These are phyloP conservation scores for Bifiguratus adelaidae DNA, from an alignment of 192 early-diverging fungal species.

Conservation along the genomic window DNA sequence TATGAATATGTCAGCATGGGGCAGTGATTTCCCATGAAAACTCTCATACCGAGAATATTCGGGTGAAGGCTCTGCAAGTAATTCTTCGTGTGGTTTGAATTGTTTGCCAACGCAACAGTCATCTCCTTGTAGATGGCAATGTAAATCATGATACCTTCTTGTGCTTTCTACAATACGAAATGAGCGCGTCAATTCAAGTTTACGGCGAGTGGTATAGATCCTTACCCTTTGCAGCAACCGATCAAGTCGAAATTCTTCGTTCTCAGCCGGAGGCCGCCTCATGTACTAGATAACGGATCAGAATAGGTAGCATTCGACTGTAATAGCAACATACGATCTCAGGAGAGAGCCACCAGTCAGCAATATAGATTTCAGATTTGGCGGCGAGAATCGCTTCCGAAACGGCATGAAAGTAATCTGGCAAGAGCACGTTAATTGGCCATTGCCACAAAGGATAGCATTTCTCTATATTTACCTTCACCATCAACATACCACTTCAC, in stretches of 20 bases:
- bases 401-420: slow-evolving; percentile 66
- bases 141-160: slow-evolving; percentile 75
- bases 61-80: slow-evolving; percentile 55
- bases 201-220: too few relatives aligned
- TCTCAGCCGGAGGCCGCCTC: slow-evolving; percentile 58
- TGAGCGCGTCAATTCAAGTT: slow-evolving; percentile 66
- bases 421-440: too few relatives aligned
- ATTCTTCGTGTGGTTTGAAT: slow-evolving; percentile 63
- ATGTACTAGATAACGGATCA: slow-evolving; percentile 37
- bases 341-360: slow-evolving; percentile 90
- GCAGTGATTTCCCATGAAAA: not conserved
- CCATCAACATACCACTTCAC: slow-evolving; percentile 79
- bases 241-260: slow-evolving; percentile 72
- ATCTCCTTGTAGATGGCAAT: slow-evolving; percentile 81
- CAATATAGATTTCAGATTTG: slow-evolving; percentile 60
- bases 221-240: slow-evolving; percentile 60
- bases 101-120: slow-evolving; percentile 53
- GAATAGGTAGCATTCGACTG: not conserved
- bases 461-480: slow-evolving; percentile 57
- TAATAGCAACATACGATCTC: slow-evolving; percentile 45
- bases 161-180: slow-evolving; percentile 66
- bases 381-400: slow-evolving; percentile 66
- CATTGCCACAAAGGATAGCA: too few relatives aligned
- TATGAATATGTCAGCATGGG: not conserved
- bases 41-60: slow-evolving; percentile 52